Base-by-base conservation (phyloP, 2,329 filamentous ascomycete genomes). In the Clonostachys rosea region DNA sequence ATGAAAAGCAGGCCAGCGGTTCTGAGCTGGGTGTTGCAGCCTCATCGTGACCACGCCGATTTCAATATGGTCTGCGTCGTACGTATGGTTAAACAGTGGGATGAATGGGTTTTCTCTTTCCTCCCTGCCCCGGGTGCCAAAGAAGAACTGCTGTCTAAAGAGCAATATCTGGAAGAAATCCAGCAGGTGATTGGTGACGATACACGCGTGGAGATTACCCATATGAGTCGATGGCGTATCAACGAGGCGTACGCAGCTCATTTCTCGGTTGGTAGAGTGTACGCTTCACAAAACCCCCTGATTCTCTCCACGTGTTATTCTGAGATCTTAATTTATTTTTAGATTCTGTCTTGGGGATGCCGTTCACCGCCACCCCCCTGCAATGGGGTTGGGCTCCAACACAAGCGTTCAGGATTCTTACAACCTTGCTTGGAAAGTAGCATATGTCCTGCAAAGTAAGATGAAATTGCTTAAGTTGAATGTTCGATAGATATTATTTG, bases 81-180 rank as follows among this genome's bases (percentile, higher is more conserved):
- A 3, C 67, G 81, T 18, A 84, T 85, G 79, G 78, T 85, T 5
- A 80, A 76, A 62, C 74, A 80, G 0, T 85, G 81, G 81, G 58
- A 75, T 52, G 76, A 85, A 64, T 86, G 80, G 79, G 69, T 79
- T 64, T 76, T 78, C 41, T 76, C 79, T 47, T 58, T 81, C n/a
- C 63, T 83, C 8, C 24, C n/a, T 4, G 71, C 76, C 0, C 57
- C 57, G 9, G 67, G 65, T 0, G 66, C 65, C 5, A 56, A 59
- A 17, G 62, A 70, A 44, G 52, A 66, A 12, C 59, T 57, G 1
- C 55, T 57, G 49, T 63, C 65, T 1, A 50, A 67, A 2, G 74
- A 74, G 7, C 69, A 79, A 54, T 78, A 75, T 51, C 41, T 72
- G 36, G 36, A n/a, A 8, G 14, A 39, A 8, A 39, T 39, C 36